Base-by-base conservation (phyloP, 2,329 filamentous ascomycete species). In the Beauveria varroae region DNA sequence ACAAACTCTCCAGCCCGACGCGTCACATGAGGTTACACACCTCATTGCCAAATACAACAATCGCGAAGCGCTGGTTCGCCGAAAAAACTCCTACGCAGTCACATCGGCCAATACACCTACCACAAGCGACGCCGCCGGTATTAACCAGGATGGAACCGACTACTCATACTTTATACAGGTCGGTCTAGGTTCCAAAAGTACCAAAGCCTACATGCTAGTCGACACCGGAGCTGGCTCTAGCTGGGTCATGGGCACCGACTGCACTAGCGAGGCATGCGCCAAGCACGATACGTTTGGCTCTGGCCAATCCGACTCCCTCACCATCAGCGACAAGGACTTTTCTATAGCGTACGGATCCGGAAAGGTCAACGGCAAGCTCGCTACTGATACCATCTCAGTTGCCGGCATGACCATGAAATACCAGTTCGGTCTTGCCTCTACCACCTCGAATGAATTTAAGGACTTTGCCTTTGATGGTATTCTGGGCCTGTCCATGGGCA, bases 401-500 rank as follows among this genome's bases (percentile, higher is more conserved):
- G 89, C 86, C 2, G 85, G 84, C 18, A 78, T 93, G 64, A 82
- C 79, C 47, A 70, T 91, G 16, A 72, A 80, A 2, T 80, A 91
- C 67, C 78, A 83, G 3, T 90, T 96, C 68, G 92, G 92, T 5
- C 74, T 93, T 63, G 90, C 89, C 24, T 83, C 81, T 40, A 81
- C 81, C 26, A 89, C 89, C 2, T 91, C 90, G 1, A 74, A 84
- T 57, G 86, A 95, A 65, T 96, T 96, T 72, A 75, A 78, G 30
- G 81, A 83, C 57, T 96, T 93, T 67, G 88, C 90, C 1, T 92
- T 96, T 73, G 92, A 96, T 71, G 92, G 92, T 26, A 96, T 96
- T 54, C 76, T 96, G 3, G 92, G 91, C 4, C 76, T 96, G 26
- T 88, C 89, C 18, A 86, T 87, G 67, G 81, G 81, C 63, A 76